Percentiles rank a stretch among this genome's conserved stretches.
phyloP scores from a whole-genome alignment of 306 rosid species.

The Astragalus glycyphyllos region DNA sequence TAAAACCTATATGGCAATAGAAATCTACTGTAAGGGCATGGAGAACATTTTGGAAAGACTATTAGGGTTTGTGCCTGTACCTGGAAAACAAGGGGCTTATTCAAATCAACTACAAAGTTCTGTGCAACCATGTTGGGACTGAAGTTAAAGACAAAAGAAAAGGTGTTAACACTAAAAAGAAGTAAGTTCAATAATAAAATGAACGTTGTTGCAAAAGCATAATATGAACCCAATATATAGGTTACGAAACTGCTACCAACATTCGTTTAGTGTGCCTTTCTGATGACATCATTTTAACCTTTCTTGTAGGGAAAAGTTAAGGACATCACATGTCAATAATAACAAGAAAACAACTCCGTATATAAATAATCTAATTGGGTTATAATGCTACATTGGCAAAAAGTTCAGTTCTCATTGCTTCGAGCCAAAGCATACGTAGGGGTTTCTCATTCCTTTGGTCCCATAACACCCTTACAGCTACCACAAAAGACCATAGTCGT shows the following conservation, averaged over 20 bases:
- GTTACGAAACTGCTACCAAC: constrained; percentile 22
- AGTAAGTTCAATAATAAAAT: constrained; percentile 8
- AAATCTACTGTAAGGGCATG: constrained; percentile 25
- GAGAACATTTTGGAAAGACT: constrained; percentile 6
- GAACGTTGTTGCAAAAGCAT: neutral
- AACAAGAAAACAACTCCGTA: constrained; percentile 14
- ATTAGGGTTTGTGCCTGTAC: constrained; percentile 43
- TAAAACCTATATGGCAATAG: constrained; percentile 11
- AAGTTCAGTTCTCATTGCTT: constrained; percentile 16
- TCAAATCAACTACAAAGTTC: constrained; percentile 79
- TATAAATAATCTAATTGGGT: neutral
- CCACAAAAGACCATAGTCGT: constrained; percentile 41
- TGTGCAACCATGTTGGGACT: constrained; percentile 75
- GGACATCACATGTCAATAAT: neutral
- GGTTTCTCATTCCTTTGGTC: constrained; percentile 15
- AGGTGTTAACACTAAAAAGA: constrained; percentile 18
- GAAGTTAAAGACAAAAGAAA: constrained; percentile 36
- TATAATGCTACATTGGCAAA: constrained; percentile 7
- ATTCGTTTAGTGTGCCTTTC: constrained; percentile 20
- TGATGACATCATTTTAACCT: constrained; percentile 35
- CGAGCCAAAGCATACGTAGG: constrained; percentile 24
- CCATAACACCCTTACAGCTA: constrained; percentile 38
- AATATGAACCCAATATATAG: constrained; percentile 7
- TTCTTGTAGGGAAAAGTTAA: constrained; percentile 2
- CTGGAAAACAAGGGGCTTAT: constrained; percentile 93